Conservation (phyloP, 495 filamentous ascomycete genomes). For the Tuber melanosporum region DNA sequence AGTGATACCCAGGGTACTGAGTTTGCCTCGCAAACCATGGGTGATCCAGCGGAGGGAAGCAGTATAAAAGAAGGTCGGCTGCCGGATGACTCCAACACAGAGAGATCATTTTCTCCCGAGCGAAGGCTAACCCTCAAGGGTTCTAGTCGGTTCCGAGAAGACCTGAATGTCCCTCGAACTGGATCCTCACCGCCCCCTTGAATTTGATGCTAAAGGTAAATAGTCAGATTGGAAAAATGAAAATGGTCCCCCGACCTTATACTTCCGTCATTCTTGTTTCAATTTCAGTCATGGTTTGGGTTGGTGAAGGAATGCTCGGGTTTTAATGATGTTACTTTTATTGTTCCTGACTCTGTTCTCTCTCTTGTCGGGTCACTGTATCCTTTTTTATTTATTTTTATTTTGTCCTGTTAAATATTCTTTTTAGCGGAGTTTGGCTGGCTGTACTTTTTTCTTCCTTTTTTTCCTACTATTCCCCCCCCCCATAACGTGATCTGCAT, state of each 20-base stretch:
- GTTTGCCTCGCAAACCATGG: constrained; percentile 14
- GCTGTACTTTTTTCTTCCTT: constrained; percentile 9
- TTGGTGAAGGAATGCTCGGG: constrained; percentile 24
- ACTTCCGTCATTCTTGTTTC: constrained; percentile 21
- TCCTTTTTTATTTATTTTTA: constrained; percentile 18
- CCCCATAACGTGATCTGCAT: background rate
- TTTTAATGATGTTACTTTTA: constrained; percentile 35
- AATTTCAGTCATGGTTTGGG: constrained; percentile 24
- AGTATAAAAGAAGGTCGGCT: constrained; percentile 17
- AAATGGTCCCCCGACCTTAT: constrained; percentile 1
- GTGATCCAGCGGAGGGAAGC: constrained; percentile 17
- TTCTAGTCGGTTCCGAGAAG: constrained; percentile 37
- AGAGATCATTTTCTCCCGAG: constrained; percentile 23
- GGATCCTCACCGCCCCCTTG: constrained; percentile 26
- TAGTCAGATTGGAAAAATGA: background rate
- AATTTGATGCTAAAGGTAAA: constrained; percentile 7
- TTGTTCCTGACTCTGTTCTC: background rate
- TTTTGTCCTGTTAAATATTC: constrained; percentile 38
- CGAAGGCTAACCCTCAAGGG: constrained; percentile 34
- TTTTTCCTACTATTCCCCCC: background rate
- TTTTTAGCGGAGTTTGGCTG: constrained; percentile 35
- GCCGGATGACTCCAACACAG: constrained; percentile 19
- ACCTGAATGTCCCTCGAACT: constrained; percentile 33
- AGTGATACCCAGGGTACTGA: constrained; percentile 52
- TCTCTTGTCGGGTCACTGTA: background rate